Evolutionary conservation across 345 rosid genomes (phyloP).

Genomic region (Toxicodendron radicans): DNA sequence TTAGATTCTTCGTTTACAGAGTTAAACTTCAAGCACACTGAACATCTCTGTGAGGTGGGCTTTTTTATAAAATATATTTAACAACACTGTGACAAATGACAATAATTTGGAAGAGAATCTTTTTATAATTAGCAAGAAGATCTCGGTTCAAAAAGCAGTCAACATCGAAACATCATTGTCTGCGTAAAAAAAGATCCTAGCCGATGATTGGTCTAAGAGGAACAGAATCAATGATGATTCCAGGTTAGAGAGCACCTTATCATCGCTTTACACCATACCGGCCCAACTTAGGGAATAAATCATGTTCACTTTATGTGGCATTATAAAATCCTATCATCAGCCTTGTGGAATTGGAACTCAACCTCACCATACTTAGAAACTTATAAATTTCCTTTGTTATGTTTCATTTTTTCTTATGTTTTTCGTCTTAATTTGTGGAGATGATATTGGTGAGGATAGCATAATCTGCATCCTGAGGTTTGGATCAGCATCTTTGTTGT

Average conservation of each 20-base stretch:
- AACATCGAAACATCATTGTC: constrained; percentile 39
- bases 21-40: constrained; percentile 33
- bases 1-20: constrained; percentile 30
- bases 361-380: constrained; percentile 5
- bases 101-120: constrained; percentile 20
- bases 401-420: background rate
- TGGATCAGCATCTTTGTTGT: constrained; percentile 30
- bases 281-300: constrained; percentile 27
- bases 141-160: constrained; percentile 41
- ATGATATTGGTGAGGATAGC: constrained; percentile 40
- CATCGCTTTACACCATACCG: constrained; percentile 17
- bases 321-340: constrained; percentile 40
- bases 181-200: constrained; percentile 26
- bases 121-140: constrained; percentile 23
- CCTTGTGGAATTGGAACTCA: constrained; percentile 21
- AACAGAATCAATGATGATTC: constrained; percentile 48
- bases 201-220: constrained; percentile 48
- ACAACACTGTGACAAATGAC: constrained; percentile 1
- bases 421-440: background rate
- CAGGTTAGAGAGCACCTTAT: constrained; percentile 35
- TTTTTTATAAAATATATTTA: constrained; percentile 10
- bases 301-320: constrained; percentile 27
- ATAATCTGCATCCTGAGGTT: constrained; percentile 89
- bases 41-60: constrained; percentile 14
- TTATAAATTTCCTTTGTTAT: background rate